Conservation (phyloP, 164 flowering plant genomes). For the Macadamia integrifolia region DNA sequence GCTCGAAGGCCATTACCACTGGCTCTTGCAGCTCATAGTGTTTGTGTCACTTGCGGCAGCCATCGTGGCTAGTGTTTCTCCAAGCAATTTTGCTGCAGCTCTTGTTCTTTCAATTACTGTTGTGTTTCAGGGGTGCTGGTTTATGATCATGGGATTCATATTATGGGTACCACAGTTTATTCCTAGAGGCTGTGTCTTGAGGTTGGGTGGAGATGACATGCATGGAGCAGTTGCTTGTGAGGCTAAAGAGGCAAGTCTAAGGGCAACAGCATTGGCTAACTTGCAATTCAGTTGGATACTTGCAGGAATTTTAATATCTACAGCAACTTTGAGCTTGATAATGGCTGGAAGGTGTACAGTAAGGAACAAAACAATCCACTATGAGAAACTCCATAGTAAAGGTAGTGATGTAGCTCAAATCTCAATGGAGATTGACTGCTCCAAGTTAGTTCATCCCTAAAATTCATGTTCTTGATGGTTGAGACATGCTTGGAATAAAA, state of each 20-base stretch:
- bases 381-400: slow-evolving; percentile 43
- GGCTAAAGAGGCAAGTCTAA: slow-evolving; percentile 38
- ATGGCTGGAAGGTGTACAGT: slow-evolving; percentile 22
- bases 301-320: slow-evolving; percentile 43
- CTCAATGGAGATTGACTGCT: slow-evolving; percentile 17
- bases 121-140: slow-evolving; percentile 72
- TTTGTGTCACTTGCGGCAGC: slow-evolving; percentile 43
- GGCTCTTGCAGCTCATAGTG: slow-evolving; percentile 72
- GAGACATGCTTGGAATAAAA: no score
- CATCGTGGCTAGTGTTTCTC: slow-evolving; percentile 29
- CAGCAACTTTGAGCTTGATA: slow-evolving; percentile 33
- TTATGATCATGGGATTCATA: slow-evolving; percentile 64
- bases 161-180: slow-evolving; percentile 55
- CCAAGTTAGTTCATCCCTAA: slow-evolving; percentile 23
- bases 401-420: slow-evolving; percentile 15
- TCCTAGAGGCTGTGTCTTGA: slow-evolving; percentile 46
- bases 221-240: slow-evolving; percentile 49
- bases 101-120: slow-evolving; percentile 56
- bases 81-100: slow-evolving; percentile 42
- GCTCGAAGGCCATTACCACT: slow-evolving; percentile 84
- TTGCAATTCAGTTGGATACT: slow-evolving; percentile 84
- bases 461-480: no score
- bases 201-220: slow-evolving; percentile 14
- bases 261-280: slow-evolving; percentile 65
- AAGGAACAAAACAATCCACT: slow-evolving; percentile 22